Base-by-base conservation (phyloP, 257 asterid genomes). In the Ilex asprella region DNA sequence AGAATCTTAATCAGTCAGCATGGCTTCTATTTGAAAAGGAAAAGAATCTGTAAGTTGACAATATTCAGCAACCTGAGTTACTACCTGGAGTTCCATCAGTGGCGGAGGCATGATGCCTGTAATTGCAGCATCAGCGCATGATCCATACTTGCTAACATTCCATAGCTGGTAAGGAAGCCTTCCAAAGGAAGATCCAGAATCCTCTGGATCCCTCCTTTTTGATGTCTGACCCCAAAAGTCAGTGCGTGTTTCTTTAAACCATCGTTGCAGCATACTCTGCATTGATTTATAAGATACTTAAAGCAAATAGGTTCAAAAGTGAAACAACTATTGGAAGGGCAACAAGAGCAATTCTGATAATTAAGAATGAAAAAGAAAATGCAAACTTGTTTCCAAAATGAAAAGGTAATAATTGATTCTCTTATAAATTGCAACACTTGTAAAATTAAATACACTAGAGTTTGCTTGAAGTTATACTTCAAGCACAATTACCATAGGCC, bases 61-160 rank as follows among this genome's bases (percentile, higher is more conserved):
- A 59, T 61, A 35, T 21, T 44, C 58, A 29, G 62, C 10, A 10
- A 62, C 59, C 47, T 3, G 2, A 14, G n/a, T 29, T 44, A 75
- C 58, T 72, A 88, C 99, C 96, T 87, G 94, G 55, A 81, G 73
- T 75, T 93, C 97, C 95, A 89, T 78, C 52, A 93, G 81, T 51
- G 99, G 96, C 61, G 99, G 99, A 67, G 97, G 96, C 96, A 93
- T 89, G 71, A 85, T 71, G 68, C 97, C 95, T 70, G 94, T 85
- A 61, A 93, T 85, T 70, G 97, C 97, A 73, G 94, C 99, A 77
- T 89, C 97, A 65, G 81, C 82, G 77, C 97, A 92, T 12, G 79
- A 30, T 15, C 97, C 99, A 65, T 92, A 83, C 73, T 86, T 92
- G 85, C 81, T 82, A 65, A 92, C 85, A 72, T 78, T 89, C 96